Evolutionary conservation across 208 protist genomes (phyloP).

Genomic region (Trypanosoma avium): DNA sequence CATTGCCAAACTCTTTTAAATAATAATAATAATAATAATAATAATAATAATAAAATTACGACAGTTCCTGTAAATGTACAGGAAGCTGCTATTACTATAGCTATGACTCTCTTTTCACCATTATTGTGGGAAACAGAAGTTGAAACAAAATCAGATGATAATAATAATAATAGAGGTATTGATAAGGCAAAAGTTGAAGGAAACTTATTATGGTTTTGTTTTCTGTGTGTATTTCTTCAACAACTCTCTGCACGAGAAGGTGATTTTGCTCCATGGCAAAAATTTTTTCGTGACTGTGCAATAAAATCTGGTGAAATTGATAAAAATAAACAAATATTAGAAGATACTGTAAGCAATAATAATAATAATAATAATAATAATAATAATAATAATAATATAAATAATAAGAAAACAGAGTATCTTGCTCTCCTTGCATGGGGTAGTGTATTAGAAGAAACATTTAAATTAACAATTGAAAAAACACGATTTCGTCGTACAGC

Average conservation of each 20-base stretch:
- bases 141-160: background rate
- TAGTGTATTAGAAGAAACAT: constrained; percentile 34
- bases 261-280: constrained; percentile 35
- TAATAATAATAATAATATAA: background rate
- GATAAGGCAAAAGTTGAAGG: background rate
- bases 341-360: background rate
- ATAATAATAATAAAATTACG: background rate
- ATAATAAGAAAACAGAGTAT: background rate
- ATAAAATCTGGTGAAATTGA: background rate
- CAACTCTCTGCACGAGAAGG: constrained; percentile 60
- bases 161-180: background rate
- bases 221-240: constrained; percentile 70
- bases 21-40: background rate
- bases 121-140: background rate
- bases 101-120: constrained; percentile 10
- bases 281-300: constrained; percentile 44
- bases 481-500: constrained; percentile 65
- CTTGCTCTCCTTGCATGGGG: constrained; percentile 28
- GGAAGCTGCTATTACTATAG: constrained; percentile 28
- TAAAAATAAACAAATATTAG: background rate
- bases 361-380: background rate
- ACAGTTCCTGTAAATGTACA: constrained; percentile 26
- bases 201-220: constrained; percentile 52
- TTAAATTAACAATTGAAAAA: constrained; percentile 52
- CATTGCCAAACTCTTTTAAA: constrained; percentile 22